Evolutionary conservation across 129 eudicot genomes (phyloP), one percentile per base, ranked within the genome.

Genomic region (Artemisia argyi): DNA sequence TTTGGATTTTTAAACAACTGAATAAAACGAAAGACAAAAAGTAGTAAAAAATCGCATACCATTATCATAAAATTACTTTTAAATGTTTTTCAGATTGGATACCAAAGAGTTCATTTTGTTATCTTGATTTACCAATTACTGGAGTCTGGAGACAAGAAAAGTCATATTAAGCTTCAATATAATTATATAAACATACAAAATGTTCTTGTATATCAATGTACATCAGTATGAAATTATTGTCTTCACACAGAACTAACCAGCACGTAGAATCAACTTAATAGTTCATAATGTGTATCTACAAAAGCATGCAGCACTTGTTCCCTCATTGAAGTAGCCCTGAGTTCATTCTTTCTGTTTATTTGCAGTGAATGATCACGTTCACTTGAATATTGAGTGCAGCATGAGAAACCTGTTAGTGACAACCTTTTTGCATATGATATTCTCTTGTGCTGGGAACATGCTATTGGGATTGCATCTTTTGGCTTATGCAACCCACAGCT

Each of bases 401-500:
- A 35, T 35, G 19, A 28, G 17, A 47, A 48, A 18, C 32, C 76
- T n/a, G 5, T 30, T 48, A 47, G 12, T 32, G 70, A 62, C 18
- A 50, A 35, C 5, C 20, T 52, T 62, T 73, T 62, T 16, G 52
- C 62, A 49, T 73, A 73, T 17, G 62, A 73, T 8, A 73, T 48
- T 28, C 52, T 73, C 17, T 50, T 73, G 68, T 61, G 61, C 3
- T 30, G 50, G 39, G 28, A 61, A 73, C 70, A 73, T 16, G 62
- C 68, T 12, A 26, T 62, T 61, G 28, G 50, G 35, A 20, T 50
- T 26, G 46, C 62, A 65, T 65, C 73, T 39, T 74, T 75, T 12
- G 50, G 22, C 28, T 74, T 73, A 81, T 81, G 86, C 70, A 85
- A 55, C 0, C 80, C 86, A 58, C 86, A 85, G 26, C 67, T 32